Conservation (phyloP, 257 asterid species). For the Ballota nigra region DNA sequence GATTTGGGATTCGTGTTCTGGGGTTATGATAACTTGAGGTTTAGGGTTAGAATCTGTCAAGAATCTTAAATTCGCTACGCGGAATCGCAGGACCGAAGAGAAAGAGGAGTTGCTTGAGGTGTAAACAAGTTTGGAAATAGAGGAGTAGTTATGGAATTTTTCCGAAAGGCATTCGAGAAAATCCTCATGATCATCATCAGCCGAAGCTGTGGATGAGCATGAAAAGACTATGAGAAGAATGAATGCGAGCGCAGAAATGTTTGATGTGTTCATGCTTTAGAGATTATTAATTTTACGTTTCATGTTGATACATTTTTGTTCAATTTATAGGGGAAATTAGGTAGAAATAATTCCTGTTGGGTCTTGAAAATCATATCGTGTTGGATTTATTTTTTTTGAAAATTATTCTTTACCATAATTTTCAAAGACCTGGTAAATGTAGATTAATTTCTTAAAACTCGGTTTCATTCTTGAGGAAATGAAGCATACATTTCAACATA, state of each 20-base stretch:
- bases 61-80: background rate
- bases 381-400: too few relatives aligned
- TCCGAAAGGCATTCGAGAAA: background rate
- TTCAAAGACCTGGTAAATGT: too few relatives aligned
- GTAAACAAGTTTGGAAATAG: background rate
- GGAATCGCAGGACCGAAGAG: background rate
- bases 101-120: background rate
- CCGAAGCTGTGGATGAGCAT: background rate
- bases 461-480: too few relatives aligned
- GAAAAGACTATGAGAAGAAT: too few relatives aligned
- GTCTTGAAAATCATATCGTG: too few relatives aligned
- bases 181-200: background rate
- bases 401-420: too few relatives aligned
- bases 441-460: too few relatives aligned
- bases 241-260: background rate
- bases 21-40: background rate
- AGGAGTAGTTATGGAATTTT: background rate
- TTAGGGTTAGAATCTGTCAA: background rate
- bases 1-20: background rate
- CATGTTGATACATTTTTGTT: too few relatives aligned
- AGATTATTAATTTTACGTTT: too few relatives aligned
- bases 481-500: too few relatives aligned
- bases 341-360: too few relatives aligned
- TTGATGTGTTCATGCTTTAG: background rate
- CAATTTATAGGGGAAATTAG: too few relatives aligned